Conservation (phyloP, 2,329 filamentous ascomycete genomes). For the Dactylellina cionopaga region DNA sequence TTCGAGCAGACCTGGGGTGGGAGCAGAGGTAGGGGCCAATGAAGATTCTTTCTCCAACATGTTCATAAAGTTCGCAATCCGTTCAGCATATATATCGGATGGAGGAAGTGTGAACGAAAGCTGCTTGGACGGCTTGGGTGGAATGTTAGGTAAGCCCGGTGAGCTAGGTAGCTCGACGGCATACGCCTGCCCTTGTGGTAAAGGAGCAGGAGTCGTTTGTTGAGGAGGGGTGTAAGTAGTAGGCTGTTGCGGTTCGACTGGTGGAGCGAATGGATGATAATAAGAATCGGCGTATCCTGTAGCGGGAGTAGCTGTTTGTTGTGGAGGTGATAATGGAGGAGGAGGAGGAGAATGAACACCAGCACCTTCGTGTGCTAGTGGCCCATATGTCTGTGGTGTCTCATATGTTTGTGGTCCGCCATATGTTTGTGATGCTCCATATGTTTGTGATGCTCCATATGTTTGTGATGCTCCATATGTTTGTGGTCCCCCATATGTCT, state of each 20-base stretch:
- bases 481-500: too few species aligned
- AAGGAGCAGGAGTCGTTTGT: slow-evolving; percentile 13
- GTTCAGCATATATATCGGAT: slow-evolving; percentile 46
- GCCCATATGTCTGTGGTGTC: too few species aligned
- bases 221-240: slow-evolving; percentile 7
- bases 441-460: too few species aligned
- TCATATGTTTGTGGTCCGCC: too few species aligned
- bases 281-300: slow-evolving; percentile 34
- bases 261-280: slow-evolving; percentile 30
- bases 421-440: too few species aligned
- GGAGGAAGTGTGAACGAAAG: slow-evolving; percentile 47
- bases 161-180: slow-evolving; percentile 48
- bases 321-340: neutral
- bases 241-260: slow-evolving; percentile 33
- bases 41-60: slow-evolving; percentile 50
- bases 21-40: slow-evolving; percentile 27
- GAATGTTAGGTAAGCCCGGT: slow-evolving; percentile 31
- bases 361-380: slow-evolving; percentile 4
- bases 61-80: slow-evolving; percentile 50
- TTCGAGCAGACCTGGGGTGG: slow-evolving; percentile 31
- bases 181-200: slow-evolving; percentile 31
- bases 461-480: too few species aligned
- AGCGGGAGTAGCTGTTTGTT: neutral
- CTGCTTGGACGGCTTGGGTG: slow-evolving; percentile 46
- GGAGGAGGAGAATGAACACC: neutral